Percentiles rank a stretch among this genome's conserved stretches.
These are phyloP conservation scores for Austropuccinia psidii DNA, from an alignment of 1,284 basidiomycete species.

Conservation along the genomic window DNA sequence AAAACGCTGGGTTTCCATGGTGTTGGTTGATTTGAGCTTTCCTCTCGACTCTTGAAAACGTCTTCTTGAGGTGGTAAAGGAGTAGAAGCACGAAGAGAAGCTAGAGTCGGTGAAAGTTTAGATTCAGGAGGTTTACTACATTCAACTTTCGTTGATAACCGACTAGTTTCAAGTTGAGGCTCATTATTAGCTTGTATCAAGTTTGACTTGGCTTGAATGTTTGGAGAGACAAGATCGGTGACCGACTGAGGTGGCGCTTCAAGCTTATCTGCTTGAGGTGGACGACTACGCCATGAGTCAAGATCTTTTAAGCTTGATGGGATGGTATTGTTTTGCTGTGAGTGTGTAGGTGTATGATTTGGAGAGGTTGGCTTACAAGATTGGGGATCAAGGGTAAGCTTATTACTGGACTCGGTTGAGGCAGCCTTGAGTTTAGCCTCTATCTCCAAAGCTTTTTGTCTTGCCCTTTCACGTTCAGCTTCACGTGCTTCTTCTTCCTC, in stretches of 20 bases:
- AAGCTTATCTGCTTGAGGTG: no score
- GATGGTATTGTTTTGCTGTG: background rate
- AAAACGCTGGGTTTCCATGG: background rate
- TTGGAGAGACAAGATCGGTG: background rate
- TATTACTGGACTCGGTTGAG: background rate
- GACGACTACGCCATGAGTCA: constrained; percentile 22
- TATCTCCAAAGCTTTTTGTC: constrained; percentile 72
- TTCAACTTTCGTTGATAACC: background rate
- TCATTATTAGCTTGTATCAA: background rate
- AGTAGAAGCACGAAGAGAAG: background rate
- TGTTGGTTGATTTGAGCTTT: background rate
- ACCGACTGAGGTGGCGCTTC: background rate
- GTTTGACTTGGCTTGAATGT: background rate
- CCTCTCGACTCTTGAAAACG: constrained; percentile 16
- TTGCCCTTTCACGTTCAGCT: constrained; percentile 71
- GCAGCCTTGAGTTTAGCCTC: constrained; percentile 62
- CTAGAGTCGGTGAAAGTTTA: no score
- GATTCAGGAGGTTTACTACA: no score
- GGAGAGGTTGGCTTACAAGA: background rate
- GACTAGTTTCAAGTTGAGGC: background rate
- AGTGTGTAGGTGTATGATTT: background rate
- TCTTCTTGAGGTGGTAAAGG: constrained; percentile 23
- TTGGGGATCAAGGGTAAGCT: background rate
- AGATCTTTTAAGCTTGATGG: constrained; percentile 4
- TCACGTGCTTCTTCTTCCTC: constrained; percentile 79